Evolutionary conservation across 163 green algal species (phyloP).

Genomic region (Volvox carteri): DNA sequence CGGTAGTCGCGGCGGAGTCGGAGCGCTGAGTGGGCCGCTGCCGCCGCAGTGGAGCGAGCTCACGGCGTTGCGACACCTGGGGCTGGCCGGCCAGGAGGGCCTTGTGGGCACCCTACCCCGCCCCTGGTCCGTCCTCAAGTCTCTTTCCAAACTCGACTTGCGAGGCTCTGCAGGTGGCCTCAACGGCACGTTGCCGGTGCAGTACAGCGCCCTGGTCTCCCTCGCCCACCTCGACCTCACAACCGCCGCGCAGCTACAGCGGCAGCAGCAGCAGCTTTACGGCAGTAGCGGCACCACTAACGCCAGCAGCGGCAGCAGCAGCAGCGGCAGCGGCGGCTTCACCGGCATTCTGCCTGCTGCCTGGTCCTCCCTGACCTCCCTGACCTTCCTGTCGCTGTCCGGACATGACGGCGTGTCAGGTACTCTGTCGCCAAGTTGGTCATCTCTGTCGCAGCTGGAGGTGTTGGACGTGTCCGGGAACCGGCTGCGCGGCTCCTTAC

Average conservation of each 20-base stretch:
- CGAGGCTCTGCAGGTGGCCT: background rate
- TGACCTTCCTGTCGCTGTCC: background rate
- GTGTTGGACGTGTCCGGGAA: background rate
- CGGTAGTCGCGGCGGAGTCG: background rate
- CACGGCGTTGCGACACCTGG: background rate
- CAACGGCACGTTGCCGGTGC: background rate
- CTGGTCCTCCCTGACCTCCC: slow-evolving; percentile 3
- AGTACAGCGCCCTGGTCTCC: background rate
- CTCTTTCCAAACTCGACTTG: background rate
- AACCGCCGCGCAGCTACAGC: background rate
- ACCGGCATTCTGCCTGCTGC: background rate
- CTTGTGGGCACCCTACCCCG: background rate
- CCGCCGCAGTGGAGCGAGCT: background rate
- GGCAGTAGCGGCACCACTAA: too few relatives aligned
- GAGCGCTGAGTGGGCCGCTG: background rate
- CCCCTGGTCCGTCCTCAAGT: background rate
- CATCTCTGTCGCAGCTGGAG: background rate
- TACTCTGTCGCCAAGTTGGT: background rate
- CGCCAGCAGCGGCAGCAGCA: background rate
- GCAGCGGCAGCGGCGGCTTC: background rate
- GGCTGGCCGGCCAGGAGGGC: background rate
- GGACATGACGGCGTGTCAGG: background rate
- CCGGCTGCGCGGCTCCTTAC: background rate
- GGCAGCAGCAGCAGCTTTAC: background rate
- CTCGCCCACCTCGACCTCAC: background rate